Percentiles rank a stretch among this genome's conserved stretches.
Evolutionary conservation across 306 rosid species (phyloP).

Genomic region (Amphicarpaea edgeworthii): DNA sequence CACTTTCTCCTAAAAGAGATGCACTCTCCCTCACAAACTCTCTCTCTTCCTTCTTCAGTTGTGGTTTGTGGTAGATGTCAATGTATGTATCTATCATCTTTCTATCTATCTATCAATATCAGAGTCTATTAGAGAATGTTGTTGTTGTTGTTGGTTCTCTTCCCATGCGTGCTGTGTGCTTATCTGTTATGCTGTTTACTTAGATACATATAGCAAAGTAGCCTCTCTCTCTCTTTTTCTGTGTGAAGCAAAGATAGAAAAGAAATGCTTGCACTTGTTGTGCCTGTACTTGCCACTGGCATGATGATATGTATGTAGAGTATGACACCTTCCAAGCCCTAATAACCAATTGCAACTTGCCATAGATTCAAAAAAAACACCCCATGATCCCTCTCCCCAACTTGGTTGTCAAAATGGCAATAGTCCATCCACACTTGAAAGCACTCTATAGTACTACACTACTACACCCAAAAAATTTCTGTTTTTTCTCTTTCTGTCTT

Average conservation of each 20-base stretch:
- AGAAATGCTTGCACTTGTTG: slow-evolving; percentile 39
- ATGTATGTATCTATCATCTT: slow-evolving; percentile 9
- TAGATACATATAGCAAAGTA: slow-evolving; percentile 33
- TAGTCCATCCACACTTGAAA: slow-evolving; percentile 64
- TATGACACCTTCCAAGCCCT: slow-evolving; percentile 54
- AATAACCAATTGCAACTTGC: slow-evolving; percentile 66
- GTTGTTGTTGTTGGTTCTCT: slow-evolving; percentile 46
- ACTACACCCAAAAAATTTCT: slow-evolving; percentile 16
- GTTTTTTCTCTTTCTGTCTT: slow-evolving; percentile 43
- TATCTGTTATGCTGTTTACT: slow-evolving; percentile 58
- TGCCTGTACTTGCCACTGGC: slow-evolving; percentile 70
- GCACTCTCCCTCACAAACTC: slow-evolving; percentile 37
- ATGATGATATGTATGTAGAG: slow-evolving; percentile 1
- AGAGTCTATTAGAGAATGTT: slow-evolving; percentile 61
- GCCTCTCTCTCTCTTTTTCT: slow-evolving; percentile 32
- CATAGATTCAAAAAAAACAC: slow-evolving; percentile 46
- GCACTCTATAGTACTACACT: slow-evolving; percentile 41
- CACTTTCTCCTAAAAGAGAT: slow-evolving; percentile 80
- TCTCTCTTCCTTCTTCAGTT: slow-evolving; percentile 37
- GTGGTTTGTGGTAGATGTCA: slow-evolving; percentile 20
- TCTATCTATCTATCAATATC: slow-evolving; percentile 38
- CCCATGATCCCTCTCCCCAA: slow-evolving; percentile 37
- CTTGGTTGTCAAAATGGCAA: slow-evolving; percentile 52
- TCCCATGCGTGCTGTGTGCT: slow-evolving; percentile 90
- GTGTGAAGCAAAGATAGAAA: neutral